Evolutionary conservation across 768 basidiomycete genomes (phyloP), one percentile per base, ranked within the genome.

Genomic region (Russula compacta): DNA sequence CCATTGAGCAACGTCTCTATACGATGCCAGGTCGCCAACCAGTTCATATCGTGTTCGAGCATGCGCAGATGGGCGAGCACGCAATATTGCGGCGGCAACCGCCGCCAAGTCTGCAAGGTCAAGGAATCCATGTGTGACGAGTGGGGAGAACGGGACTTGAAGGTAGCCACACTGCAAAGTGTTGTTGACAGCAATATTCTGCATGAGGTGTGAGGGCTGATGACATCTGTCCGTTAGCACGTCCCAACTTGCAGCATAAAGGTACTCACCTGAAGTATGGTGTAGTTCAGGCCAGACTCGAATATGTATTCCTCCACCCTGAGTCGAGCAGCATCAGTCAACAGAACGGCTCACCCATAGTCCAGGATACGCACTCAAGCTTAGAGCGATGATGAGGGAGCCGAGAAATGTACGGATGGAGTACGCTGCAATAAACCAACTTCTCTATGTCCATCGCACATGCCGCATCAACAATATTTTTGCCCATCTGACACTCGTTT

Each of bases 271-370:
- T 72, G 67, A 21, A 74, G 69, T 51, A 76, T 73, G n/a, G 75
- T 75, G 63, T 73, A 74, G 47, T 69, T 63, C 46, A 76, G 38
- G 24, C 73, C 72, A 15, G 72, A 73, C 48, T 74, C 73, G 47
- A 73, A 68, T 9, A 76, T 71, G 38, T 74, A 71, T 54, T 75
- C 70, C 64, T 76, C 74, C 35, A 74, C 67, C 55, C 71, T 72
- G 17, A 36, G 38, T 8, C 33, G 33, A 53, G 47, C 35, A 19
- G 21, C 24, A 19, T 60, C 35, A 52, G 54, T 44, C 32, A 29
- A 50, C 32, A 38, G 10, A 48, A 32, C 6, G 24, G n/a, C 21
- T 14, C 15, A 2, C 48, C 40, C 35, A 33, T 35, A 11, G 19
- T 14, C n/a, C 10, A 19, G 15, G 40, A 53, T 44, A 56, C 64